Evolutionary conservation across 2,329 filamentous ascomycete genomes (phyloP), one percentile per base, ranked within the genome.

Genomic region (Alternaria sp.): DNA sequence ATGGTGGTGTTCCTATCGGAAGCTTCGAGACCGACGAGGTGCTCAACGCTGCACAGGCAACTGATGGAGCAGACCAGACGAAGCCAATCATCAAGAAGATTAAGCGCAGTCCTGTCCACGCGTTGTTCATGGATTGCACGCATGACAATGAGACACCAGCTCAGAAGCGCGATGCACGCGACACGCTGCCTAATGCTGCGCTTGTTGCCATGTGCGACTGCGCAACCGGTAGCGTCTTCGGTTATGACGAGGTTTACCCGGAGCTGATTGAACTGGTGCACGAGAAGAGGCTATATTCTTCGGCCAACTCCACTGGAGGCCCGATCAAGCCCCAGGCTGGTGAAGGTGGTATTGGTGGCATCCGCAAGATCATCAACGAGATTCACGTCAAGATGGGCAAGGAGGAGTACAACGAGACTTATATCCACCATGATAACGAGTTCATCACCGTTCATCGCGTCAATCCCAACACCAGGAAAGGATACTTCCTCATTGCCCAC

Each of bases 71-170:
- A 34, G 45, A 53, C 36, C 36, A 56, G 31, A 36, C 48, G 3
- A 58, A 63, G 23, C 41, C 51, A 69, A 85, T 91, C 17, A 84
- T 97, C 65, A 90, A 89, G 65, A 89, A 85, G 61, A 93, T 99
- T 77, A 91, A 92, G 66, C 89, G 90, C n/a, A 91, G 88, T 3
- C 92, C 93, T 4, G 90, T 98, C 0, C 93, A 97, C 66, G 95
- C 94, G 0, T 82, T 99, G 1, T 97, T 99, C 79, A 98, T 98
- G 93, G 96, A 99, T 76, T 99, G 96, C 78, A 99, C 96, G 0
- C 95, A 99, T 77, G 95, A 99, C 80, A 99, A 99, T 70, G 94
- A 99, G 79, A 90, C 92, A 2, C 95, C 95, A 0, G 92, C 94
- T 0, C 94, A 99, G 78, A 97, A 97, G 78, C 86, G 96, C 39